phyloP scores from a whole-genome alignment of 176 grass and related monocot genomes.

The Panicum miliaceum region DNA sequence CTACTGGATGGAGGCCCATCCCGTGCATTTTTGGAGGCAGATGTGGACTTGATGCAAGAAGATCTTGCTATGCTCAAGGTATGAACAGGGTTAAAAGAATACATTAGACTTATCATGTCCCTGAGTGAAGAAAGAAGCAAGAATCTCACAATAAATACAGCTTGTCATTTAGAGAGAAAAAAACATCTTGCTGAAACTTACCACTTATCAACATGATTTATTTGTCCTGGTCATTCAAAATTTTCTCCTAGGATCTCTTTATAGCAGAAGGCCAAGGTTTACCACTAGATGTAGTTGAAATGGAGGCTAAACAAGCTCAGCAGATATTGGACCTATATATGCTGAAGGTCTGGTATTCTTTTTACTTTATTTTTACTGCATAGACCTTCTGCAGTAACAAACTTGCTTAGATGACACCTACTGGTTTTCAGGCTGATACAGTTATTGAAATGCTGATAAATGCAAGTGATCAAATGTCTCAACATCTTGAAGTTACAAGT shows the following conservation, averaged over 20 bases:
- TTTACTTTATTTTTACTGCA: slow-evolving; percentile 38
- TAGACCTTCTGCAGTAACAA: not conserved
- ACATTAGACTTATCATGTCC: not conserved
- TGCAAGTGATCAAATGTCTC: slow-evolving; percentile 70
- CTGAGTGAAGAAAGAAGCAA: slow-evolving; percentile 23
- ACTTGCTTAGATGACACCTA: slow-evolving; percentile 15
- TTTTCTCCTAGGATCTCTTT: slow-evolving; percentile 80
- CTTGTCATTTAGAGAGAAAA: slow-evolving; percentile 29
- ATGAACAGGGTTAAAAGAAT: slow-evolving; percentile 34
- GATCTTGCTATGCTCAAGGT: slow-evolving; percentile 87
- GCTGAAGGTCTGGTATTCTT: slow-evolving; percentile 63
- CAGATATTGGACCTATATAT: slow-evolving; percentile 80
- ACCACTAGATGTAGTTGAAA: slow-evolving; percentile 71
- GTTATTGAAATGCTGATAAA: slow-evolving; percentile 83
- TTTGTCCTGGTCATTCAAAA: slow-evolving; percentile 27
- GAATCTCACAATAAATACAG: not conserved
- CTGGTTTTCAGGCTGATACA: slow-evolving; percentile 67
- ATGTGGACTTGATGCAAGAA: slow-evolving; percentile 75
- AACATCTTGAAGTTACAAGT: slow-evolving; percentile 50
- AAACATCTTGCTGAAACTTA: slow-evolving; percentile 4
- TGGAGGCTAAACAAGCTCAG: slow-evolving; percentile 66
- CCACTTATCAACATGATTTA: slow-evolving; percentile 20
- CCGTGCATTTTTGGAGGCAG: slow-evolving; percentile 75
- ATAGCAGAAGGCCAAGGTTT: slow-evolving; percentile 95
- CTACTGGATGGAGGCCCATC: slow-evolving; percentile 90